Conservation (phyloP, 371 early-diverging fungal genomes). For the Mucor sp. region DNA sequence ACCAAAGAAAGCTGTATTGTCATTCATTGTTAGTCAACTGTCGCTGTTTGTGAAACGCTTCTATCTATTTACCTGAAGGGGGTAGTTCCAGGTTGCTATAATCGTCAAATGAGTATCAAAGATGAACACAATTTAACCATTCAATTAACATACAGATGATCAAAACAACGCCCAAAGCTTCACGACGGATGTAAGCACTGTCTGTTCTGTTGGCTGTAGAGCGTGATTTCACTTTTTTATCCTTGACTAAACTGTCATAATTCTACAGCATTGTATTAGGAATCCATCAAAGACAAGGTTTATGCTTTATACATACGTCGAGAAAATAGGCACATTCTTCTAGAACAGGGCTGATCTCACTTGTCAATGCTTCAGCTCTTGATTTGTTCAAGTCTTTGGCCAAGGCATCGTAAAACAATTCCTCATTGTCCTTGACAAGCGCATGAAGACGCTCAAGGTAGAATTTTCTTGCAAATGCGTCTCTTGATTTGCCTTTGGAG, state of each 20-base stretch:
- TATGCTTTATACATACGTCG: slow-evolving; percentile 25
- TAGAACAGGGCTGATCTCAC: slow-evolving; percentile 64
- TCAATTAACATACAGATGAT: slow-evolving; percentile 42
- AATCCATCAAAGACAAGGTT: slow-evolving; percentile 43
- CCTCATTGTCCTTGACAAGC: slow-evolving; percentile 70
- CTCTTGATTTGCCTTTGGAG: slow-evolving; percentile 15
- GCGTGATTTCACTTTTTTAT: slow-evolving; percentile 44
- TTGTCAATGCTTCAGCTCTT: slow-evolving; percentile 56
- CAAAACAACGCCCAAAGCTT: slow-evolving; percentile 77
- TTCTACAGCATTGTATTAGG: slow-evolving; percentile 31
- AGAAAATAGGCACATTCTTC: slow-evolving; percentile 56
- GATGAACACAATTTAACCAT: too few species aligned
- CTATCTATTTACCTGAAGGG: slow-evolving; percentile 30
- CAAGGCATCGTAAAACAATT: slow-evolving; percentile 60
- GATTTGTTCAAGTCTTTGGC: slow-evolving; percentile 68
- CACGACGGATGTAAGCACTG: slow-evolving; percentile 58
- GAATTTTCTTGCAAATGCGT: slow-evolving; percentile 9
- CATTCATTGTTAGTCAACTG: too few species aligned
- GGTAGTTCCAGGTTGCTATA: slow-evolving; percentile 47
- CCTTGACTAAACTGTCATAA: slow-evolving; percentile 62
- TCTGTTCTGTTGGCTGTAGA: slow-evolving; percentile 30
- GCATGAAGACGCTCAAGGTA: slow-evolving; percentile 52
- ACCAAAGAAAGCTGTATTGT: slow-evolving; percentile 27
- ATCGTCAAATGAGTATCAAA: too few species aligned
- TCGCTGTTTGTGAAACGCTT: background rate